Percentiles rank a stretch among this genome's conserved stretches.
Evolutionary conservation across 2,329 filamentous ascomycete genomes (phyloP).

Genomic region (Leptodontidium sp.): DNA sequence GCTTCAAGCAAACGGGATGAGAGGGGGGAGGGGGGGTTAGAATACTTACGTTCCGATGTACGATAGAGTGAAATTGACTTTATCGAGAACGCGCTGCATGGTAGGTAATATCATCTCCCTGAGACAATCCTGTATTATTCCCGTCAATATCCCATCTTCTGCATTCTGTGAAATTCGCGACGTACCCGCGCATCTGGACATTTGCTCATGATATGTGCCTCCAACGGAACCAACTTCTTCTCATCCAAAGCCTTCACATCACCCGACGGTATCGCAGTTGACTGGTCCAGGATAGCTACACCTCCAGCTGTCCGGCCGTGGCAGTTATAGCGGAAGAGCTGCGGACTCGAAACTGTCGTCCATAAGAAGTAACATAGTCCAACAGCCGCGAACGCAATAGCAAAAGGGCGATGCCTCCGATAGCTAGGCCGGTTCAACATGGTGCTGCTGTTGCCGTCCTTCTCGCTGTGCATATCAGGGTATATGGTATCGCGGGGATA

Average conservation of each 20-base stretch:
- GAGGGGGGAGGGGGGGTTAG: background rate
- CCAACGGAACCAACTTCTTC: constrained; percentile 71
- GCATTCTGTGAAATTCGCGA: background rate
- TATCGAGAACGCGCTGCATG: constrained; percentile 82
- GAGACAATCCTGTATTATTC: constrained; percentile 69
- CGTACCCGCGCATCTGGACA: constrained; percentile 83
- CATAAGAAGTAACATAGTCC: constrained; percentile 41
- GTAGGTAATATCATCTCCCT: constrained; percentile 81
- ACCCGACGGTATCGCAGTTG: background rate
- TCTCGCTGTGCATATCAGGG: constrained; percentile 33
- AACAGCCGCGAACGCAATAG: constrained; percentile 35
- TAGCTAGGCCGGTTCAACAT: constrained; percentile 32
- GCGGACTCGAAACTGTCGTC: constrained; percentile 20
- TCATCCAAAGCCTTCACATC: constrained; percentile 5
- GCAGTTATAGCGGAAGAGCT: constrained; percentile 24
- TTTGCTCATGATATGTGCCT: constrained; percentile 97
- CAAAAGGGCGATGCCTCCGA: constrained; percentile 36
- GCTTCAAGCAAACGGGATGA: background rate
- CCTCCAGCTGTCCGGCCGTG: background rate
- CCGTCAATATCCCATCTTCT: constrained; percentile 4
- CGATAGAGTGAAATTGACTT: constrained; percentile 90
- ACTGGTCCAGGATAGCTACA: background rate
- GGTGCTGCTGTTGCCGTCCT: constrained; percentile 25
- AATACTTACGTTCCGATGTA: constrained; percentile 80
- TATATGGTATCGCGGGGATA: constrained; percentile 28